A percentile compares a stretch with the other conserved stretches of the same genome.
These are phyloP conservation scores for Globisporangium recalcitrans DNA, from an alignment of 352 stramenopile species.

Conservation along the genomic window DNA sequence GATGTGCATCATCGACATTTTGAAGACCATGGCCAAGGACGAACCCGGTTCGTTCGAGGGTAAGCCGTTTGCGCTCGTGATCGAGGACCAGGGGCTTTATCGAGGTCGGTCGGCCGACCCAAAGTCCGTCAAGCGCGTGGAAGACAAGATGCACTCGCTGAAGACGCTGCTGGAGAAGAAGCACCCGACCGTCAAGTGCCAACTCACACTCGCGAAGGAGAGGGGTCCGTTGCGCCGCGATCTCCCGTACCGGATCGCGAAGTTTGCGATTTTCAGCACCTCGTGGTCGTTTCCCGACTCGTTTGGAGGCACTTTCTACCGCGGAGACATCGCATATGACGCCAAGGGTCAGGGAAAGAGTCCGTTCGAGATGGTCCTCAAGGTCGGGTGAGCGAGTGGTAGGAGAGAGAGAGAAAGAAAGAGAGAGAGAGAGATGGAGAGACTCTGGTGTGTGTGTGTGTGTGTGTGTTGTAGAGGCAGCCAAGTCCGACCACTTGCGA, in stretches of 20 bases:
- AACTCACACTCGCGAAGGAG: conserved; percentile 31
- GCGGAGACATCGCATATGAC: conserved; percentile 29
- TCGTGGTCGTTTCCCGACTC: conserved; percentile 33
- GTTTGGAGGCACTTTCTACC: conserved; percentile 37
- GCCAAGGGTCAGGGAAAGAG: background rate
- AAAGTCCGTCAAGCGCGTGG: conserved; percentile 21
- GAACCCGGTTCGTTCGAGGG: conserved; percentile 18
- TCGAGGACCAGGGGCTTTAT: conserved; percentile 32
- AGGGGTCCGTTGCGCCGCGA: background rate
- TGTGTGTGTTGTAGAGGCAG: too few relatives aligned
- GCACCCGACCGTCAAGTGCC: conserved; percentile 32
- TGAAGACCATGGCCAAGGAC: conserved; percentile 24
- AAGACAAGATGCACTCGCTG: conserved; percentile 22
- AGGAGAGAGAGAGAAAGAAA: background rate
- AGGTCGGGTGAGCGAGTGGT: conserved; percentile 9
- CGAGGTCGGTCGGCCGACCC: conserved; percentile 21
- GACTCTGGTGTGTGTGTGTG: too few relatives aligned
- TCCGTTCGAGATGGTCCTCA: conserved; percentile 15
- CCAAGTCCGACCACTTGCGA: too few relatives aligned
- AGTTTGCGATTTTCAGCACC: conserved; percentile 38
- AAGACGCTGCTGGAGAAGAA: conserved; percentile 18
- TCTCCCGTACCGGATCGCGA: conserved; percentile 26
- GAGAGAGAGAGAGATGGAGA: too few relatives aligned
- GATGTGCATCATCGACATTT: conserved; percentile 26
- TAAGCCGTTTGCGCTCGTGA: conserved; percentile 30